phyloP scores from a whole-genome alignment of 495 filamentous ascomycete species.

The Terfezia claveryi region DNA sequence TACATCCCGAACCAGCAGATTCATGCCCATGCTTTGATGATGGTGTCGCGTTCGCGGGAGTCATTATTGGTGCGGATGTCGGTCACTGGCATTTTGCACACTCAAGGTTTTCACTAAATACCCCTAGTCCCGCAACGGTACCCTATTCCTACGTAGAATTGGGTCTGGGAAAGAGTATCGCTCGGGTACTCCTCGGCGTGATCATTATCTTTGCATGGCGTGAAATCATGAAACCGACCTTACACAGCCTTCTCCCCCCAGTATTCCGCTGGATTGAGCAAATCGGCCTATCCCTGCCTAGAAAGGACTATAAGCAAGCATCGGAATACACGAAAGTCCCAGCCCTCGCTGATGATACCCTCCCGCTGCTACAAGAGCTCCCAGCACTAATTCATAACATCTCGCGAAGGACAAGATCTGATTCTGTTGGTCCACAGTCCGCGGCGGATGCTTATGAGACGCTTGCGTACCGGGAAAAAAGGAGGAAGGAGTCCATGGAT shows the following conservation, averaged over 20 bases:
- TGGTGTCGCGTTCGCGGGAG: slow-evolving; percentile 77
- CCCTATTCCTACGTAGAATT: slow-evolving; percentile 41
- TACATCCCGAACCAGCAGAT: slow-evolving; percentile 90
- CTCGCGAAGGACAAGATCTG: slow-evolving; percentile 50
- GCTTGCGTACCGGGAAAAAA: slow-evolving; percentile 71
- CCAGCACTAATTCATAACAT: slow-evolving; percentile 58
- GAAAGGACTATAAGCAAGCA: slow-evolving; percentile 73
- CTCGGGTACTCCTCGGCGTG: slow-evolving; percentile 44
- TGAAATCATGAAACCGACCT: slow-evolving; percentile 58
- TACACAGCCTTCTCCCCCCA: slow-evolving; percentile 59
- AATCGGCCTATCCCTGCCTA: slow-evolving; percentile 51
- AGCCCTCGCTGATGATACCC: slow-evolving; percentile 54
- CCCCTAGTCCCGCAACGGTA: slow-evolving; percentile 37
- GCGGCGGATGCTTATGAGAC: slow-evolving; percentile 92
- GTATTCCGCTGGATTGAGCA: slow-evolving; percentile 70
- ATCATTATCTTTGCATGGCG: slow-evolving; percentile 71
- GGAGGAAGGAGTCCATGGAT: slow-evolving; percentile 49
- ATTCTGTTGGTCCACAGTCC: slow-evolving; percentile 85
- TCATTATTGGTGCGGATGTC: slow-evolving; percentile 57
- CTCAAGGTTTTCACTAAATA: slow-evolving; percentile 31
- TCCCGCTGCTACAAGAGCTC: slow-evolving; percentile 67
- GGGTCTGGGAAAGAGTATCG: slow-evolving; percentile 35
- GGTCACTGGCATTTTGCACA: slow-evolving; percentile 60
- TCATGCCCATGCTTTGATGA: slow-evolving; percentile 97
- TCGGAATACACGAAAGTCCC: slow-evolving; percentile 81